Evolutionary conservation across 495 filamentous ascomycete genomes (phyloP), one percentile per base, ranked within the genome.

Genomic region (Neurospora sp.): DNA sequence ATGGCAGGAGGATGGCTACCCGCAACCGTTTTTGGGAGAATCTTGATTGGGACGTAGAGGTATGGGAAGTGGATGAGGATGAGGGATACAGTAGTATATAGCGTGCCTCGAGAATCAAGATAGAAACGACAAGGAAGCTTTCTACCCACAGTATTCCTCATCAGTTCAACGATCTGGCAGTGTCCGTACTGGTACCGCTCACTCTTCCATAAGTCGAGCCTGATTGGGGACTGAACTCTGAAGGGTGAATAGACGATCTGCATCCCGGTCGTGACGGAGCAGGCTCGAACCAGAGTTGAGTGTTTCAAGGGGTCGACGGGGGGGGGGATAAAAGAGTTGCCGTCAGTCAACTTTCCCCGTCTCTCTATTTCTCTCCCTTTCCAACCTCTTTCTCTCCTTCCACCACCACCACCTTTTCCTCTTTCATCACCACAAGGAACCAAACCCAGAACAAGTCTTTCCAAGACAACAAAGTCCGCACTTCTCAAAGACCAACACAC

Each of bases 371-470:
- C 45, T 48, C 9, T 45, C 42, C 8, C n/a, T 4, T 48, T 48
- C 4, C 45, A 53, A 40, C 40, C 4, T 40, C 40, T 12, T 3
- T 40, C 40, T 44, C 41, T 18, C 41, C 9, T 14, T 12, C 4
- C 9, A 12, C 31, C 45, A 45, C 42, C 44, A n/a, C 16, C 42
- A 9, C 18, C 8, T n/a, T 53, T 53, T 6, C 20, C 5, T 3
- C 42, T 9, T 3, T 7, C 18, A n/a, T n/a, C 18, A 45, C 3
- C 18, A n/a, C 42, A 48, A 48, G 4, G n/a, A 10, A 9, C n/a
- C 0, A 0, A 45, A 4, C 18, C 44, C 9, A 22, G 0, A n/a
- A 0, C n/a, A 5, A 22, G 4, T 27, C 20, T 22, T 12, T 0
- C 31, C 45, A 14, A 22, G 1, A 0, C 10, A 0, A 27, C 4